Base-by-base conservation (phyloP, 495 filamentous ascomycete genomes). In the Xylaria nigripes region DNA sequence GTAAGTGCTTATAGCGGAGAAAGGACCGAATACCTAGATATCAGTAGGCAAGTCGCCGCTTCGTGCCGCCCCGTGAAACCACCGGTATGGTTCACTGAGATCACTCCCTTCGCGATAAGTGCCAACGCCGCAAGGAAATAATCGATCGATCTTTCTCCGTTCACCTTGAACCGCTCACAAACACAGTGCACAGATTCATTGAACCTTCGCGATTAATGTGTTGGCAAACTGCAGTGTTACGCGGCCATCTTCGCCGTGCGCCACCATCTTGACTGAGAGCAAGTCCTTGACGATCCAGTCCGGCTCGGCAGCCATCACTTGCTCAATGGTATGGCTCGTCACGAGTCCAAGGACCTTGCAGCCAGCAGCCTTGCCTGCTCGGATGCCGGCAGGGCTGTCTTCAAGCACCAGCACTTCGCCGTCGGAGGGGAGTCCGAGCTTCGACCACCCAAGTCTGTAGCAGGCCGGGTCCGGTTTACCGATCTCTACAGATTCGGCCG, bases 391-490 rank as follows among this genome's bases (percentile, higher is more conserved):
- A 0, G 93, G 92, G 45, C 87, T 86, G 70, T 98, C 93, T 68
- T 98, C 93, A 6, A 98, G 69, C 30, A 98, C 92, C 16, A 96
- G 72, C 18, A 93, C 72, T 13, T 76, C 69, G 27, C 51, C 60
- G 15, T 58, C 40, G 40, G 45, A 24, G 13, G 64, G 62, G 21
- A 93, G 67, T 0, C 73, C 78, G 15, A 95, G 74, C 54, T 76
- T 77, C 64, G 80, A 70, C 42, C 77, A 77, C 0, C 89, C 91
- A 3, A 94, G 77, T 30, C 73, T 55, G 66, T 96, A 96, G 76
- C 93, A 93, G 19, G 81, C 76, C 19, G 93, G 92, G 67, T 87
- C 81, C 12, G 93, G 93, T 75, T 98, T 98, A 40, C 93, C 93
- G 55, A 81, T 72, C 59, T 75, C 68, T 18, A 98, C 92, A 42